Conservation (phyloP, 2,329 filamentous ascomycete species). For the Sporothrix phasma region DNA sequence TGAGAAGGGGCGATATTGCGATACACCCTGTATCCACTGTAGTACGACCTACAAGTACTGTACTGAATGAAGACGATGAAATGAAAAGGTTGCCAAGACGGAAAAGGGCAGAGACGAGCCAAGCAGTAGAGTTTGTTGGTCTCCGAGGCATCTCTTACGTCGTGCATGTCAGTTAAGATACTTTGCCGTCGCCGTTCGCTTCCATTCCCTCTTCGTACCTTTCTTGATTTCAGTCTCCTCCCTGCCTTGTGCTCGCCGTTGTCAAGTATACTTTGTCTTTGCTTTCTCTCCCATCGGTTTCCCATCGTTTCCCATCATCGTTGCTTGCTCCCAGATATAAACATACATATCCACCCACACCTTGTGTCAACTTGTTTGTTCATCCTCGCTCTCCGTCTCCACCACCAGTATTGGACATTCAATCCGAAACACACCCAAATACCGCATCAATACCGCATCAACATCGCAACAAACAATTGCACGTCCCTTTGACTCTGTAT, state of each 20-base stretch:
- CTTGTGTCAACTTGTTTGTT: background rate
- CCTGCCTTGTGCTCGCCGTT: background rate
- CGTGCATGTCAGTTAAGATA: too few relatives aligned
- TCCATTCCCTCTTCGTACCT: background rate
- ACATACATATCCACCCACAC: background rate
- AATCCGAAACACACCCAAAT: background rate
- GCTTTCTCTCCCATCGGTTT: too few relatives aligned
- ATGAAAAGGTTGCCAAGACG: background rate
- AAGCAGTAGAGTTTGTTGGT: background rate
- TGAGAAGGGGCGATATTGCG: background rate
- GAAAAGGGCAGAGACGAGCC: conserved; percentile 7
- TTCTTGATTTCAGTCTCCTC: background rate
- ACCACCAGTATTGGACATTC: background rate
- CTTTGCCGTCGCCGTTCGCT: background rate
- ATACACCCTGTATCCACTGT: background rate
- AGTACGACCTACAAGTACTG: background rate
- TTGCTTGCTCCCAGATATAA: background rate
- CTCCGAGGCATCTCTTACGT: background rate
- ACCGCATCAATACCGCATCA: background rate
- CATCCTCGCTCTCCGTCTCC: background rate
- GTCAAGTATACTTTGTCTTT: background rate
- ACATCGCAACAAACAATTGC: background rate
- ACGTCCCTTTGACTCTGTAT: background rate
- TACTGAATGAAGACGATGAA: background rate
- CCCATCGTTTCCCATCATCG: background rate